Evolutionary conservation across 2,329 filamentous ascomycete species (phyloP), one percentile per base, ranked within the genome.

Genomic region (Cladosporium austrohemisphaericum): DNA sequence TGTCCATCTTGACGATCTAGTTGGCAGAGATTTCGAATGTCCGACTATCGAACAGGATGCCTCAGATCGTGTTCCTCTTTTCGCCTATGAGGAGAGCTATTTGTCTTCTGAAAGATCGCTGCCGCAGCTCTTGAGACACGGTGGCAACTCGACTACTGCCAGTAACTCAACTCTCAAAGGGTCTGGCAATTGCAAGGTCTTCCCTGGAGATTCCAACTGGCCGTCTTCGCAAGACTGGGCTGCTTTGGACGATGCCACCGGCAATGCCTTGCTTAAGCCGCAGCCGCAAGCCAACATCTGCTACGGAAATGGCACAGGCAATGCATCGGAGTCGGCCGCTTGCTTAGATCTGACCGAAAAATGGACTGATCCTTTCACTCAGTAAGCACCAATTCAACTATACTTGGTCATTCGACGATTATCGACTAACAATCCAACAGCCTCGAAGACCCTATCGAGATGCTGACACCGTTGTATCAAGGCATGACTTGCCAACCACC

Each of bases 401-500:
- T n/a, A n/a, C n/a, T n/a, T n/a, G n/a, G n/a, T n/a, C n/a, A 29
- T 18, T 35, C 6, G 18, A 45, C 29, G 29, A 4, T 16, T 10
- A 31, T 37, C 11, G 10, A 31, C 28, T 36, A 40, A 35, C 10
- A 9, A 2, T n/a, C 16, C 10, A 3, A 7, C 33, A 51, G 49
- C 16, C 33, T 46, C 14, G 40, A 52, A n/a, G 51, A 52, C 36
- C 47, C 51, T 3, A 45, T 50, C n/a, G 51, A 52, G 29, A 52
- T 52, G 51, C 41, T 50, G 11, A 25, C 46, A 13, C 38, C 51
- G 2, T 16, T 52, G 16, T 52, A 52, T 14, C 46, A 50, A 26
- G 51, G 51, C 26, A 46, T 50, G 32, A 50, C 51, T 11, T 52
- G 46, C 31, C 51, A 52, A 20, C 51, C 51, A n/a, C 41, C 35